Evolutionary conservation across 202 grass and related monocot genomes (phyloP), one percentile per base, ranked within the genome.

Genomic region (Cymbopogon flexuosus): DNA sequence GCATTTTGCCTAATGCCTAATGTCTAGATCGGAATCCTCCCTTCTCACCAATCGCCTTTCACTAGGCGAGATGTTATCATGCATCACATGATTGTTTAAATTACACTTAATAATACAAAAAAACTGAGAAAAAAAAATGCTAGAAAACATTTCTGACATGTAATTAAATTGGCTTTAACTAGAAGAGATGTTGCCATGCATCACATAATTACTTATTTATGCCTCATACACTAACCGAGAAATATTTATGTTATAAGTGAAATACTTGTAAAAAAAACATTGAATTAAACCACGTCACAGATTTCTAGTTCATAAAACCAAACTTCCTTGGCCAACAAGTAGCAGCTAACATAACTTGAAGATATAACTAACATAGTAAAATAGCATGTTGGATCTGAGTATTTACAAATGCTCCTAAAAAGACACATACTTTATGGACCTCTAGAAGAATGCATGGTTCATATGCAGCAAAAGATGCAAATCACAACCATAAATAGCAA

Each of bases 321-420:
- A 78, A 81, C 70, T 54, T 42, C 37, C 8, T 59, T 14, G 14
- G 19, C 60, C 33, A 61, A 45, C 45, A 78, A 45, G 21, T 72
- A 46, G 30, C 39, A 52, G 52, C 31, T 62, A 88, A 79, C 51
- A 83, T 72, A 59, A 72, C 79, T 47, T 83, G 15, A 29, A 27
- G 2, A 15, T 64, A 61, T 22, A 58, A 62, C 27, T 70, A 69
- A 45, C 57, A 9, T 24, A 46, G 41, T 10, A 60, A 57, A 72
- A 22, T 71, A 58, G n/a, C 29, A 47, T 1, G 16, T 37, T 60
- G 45, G 29, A 21, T 69, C 24, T 29, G 3, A 65, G 37, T 41
- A 12, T 27, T 1, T 35, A 33, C 41, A 70, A 35, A 82, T 21
- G 10, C 56, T 57, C n/a, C 49, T 70, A 58, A 57, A 24, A 78